These are phyloP conservation scores for Quercus berberidifolia DNA, from an alignment of 306 rosid species.

Conservation along the genomic window DNA sequence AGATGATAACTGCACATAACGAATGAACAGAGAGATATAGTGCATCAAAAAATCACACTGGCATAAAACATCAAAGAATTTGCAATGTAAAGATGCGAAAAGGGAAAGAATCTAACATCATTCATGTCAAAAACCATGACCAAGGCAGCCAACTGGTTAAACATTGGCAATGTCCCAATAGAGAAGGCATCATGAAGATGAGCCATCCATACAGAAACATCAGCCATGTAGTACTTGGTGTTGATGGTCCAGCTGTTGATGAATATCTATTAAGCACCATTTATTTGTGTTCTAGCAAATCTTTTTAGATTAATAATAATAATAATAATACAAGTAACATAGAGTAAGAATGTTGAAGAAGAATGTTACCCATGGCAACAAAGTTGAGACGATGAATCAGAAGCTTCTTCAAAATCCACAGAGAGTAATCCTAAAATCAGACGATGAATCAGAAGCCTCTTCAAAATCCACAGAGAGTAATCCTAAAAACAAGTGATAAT, in stretches of 20 bases:
- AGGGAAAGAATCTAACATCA: slow-evolving; percentile 51
- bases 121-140: slow-evolving; percentile 77
- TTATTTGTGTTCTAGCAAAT: neutral
- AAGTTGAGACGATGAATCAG: slow-evolving; percentile 54
- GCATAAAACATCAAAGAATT: neutral
- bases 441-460: slow-evolving; percentile 55
- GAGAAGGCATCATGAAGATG: slow-evolving; percentile 65
- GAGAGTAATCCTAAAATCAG: slow-evolving; percentile 58
- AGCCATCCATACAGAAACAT: slow-evolving; percentile 71
- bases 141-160: slow-evolving; percentile 56
- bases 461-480: slow-evolving; percentile 58
- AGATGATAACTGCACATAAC: slow-evolving; percentile 58
- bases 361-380: slow-evolving; percentile 52
- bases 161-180: slow-evolving; percentile 37
- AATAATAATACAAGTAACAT: too few relatives aligned
- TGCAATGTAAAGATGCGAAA: neutral
- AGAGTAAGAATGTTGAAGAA: neutral
- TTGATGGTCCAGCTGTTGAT: slow-evolving; percentile 70
- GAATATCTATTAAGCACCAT: neutral
- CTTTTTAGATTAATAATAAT: too few relatives aligned
- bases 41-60: neutral
- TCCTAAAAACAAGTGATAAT: slow-evolving; percentile 36
- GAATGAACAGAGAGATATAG: slow-evolving; percentile 3
- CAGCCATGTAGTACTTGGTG: slow-evolving; percentile 79
- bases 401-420: slow-evolving; percentile 55